Base-by-base conservation (phyloP, 495 filamentous ascomycete genomes). In the Chlorociboria aeruginascens region DNA sequence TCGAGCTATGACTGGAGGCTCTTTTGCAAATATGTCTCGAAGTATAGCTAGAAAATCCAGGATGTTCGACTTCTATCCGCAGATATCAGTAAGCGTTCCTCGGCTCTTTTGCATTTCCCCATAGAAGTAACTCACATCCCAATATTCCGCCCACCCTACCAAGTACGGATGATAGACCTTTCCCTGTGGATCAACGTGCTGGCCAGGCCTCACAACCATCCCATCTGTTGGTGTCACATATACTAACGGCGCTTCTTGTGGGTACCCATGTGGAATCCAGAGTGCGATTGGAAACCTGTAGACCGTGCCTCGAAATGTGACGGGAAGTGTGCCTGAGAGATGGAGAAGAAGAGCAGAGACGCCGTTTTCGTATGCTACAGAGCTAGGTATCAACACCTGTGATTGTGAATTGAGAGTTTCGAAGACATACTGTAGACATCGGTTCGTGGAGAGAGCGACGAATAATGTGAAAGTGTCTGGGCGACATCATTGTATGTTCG, bases 181-280 rank as follows among this genome's bases (percentile, higher is more conserved):
- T 40, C 92, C 92, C 57, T 96, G 88, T n/a, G 83, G 78, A 55
- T 90, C 88, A 44, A 98, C 89, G 68, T 97, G 86, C 56, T 97
- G 92, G 2, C 93, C 92, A 6, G 88, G 82, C 20, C 89, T 74
- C 20, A 97, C 81, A 44, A 84, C 66, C 88, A 98, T 96, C 57
- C 82, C 86, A 52, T 83, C 81, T 1, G 85, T 83, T 16, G 93
- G 89, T 8, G 79, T 89, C 36, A 96, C 86, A 63, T 94, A 98
- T 45, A 78, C 78, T 12, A 96, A 72, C 0, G 92, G 92, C 7
- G 86, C 69, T 56, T 94, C 84, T 32, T 76, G 74, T 31, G 92
- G 93, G 58, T 98, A 98, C 29, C 79, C 77, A 55, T 92, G 87
- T 1, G 93, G 92, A n/a, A 98, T 74, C 93, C 93, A 98, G 76